Evolutionary conservation across 257 asterid genomes (phyloP), one percentile per base, ranked within the genome.

Genomic region (Lycium barbarum): DNA sequence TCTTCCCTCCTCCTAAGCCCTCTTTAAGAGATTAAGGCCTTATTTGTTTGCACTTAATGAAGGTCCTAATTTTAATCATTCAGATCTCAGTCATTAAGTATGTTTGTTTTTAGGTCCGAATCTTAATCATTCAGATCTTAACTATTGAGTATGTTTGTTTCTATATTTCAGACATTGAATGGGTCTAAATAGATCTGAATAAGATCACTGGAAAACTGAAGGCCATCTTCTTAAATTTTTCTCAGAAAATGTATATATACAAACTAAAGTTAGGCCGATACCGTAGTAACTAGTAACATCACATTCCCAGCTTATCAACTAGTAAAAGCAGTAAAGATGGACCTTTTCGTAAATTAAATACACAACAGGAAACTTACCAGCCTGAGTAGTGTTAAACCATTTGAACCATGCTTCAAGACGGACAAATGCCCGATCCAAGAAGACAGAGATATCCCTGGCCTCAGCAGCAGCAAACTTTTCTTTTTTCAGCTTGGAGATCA

Each of bases 351-450:
- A 74, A 74, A 26, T 53, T 12, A 74, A 73, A n/a, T 47, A 47
- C 40, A 73, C 20, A 73, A 74, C 53, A 2, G 59, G 59, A 63
- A 70, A 82, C 85, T 87, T 88, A 97, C 99, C 99, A 72, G 97
- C 90, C 87, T 97, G 99, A 68, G 98, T 95, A 51, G 94, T 97
- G 85, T 91, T 93, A 85, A 95, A 97, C 99, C 99, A 97, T 84
- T 94, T 91, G 83, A 93, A 95, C 99, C 98, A 97, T 62, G 95
- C 97, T 85, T 97, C 98, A 82, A 97, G 98, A 83, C 98, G 98
- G 80, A 90, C 89, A 88, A 87, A 95, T 84, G 98, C 98, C 84
- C 89, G 91, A 68, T 84, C 93, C 79, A 97, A 83, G 92, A 97
- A 97, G 83, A 88, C 82, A 82, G 97, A 79, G 83, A 97, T 89